phyloP scores from a whole-genome alignment of 2,329 filamentous ascomycete species.

The Diplodia corticola region DNA sequence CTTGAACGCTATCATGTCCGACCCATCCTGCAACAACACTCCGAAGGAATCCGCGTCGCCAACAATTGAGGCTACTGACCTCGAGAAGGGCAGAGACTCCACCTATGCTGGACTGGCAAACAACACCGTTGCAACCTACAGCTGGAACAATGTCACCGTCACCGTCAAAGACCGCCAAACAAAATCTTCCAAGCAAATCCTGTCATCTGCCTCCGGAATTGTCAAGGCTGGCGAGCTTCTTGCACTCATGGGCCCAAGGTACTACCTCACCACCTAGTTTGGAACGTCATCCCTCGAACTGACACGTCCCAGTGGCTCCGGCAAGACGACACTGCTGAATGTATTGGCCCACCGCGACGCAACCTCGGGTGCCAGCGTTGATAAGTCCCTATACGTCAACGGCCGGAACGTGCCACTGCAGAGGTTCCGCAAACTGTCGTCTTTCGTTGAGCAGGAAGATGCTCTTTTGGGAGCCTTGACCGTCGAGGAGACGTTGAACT shows the following conservation, averaged over 20 bases:
- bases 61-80: constrained; percentile 31
- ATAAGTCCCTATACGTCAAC: constrained; percentile 63
- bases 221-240: constrained; percentile 71
- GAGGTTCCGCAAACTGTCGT: constrained; percentile 65
- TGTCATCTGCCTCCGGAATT: constrained; percentile 63
- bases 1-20: not conserved
- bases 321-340: constrained; percentile 84
- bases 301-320: constrained; percentile 50
- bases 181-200: constrained; percentile 62
- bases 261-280: constrained; percentile 29
- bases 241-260: constrained; percentile 77
- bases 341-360: constrained; percentile 66
- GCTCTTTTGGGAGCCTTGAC: constrained; percentile 79
- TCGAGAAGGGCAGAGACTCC: constrained; percentile 47
- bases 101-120: constrained; percentile 60
- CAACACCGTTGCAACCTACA: constrained; percentile 62
- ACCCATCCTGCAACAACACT: not conserved
- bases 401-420: constrained; percentile 55
- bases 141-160: constrained; percentile 68
- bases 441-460: constrained; percentile 88
- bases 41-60: not conserved
- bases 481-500: constrained; percentile 75
- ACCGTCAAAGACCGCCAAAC: constrained; percentile 71
- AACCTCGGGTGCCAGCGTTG: constrained; percentile 54
- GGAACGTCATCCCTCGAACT: not conserved